Evolutionary conservation across 306 rosid genomes (phyloP).

Genomic region (Pyrus communis): DNA sequence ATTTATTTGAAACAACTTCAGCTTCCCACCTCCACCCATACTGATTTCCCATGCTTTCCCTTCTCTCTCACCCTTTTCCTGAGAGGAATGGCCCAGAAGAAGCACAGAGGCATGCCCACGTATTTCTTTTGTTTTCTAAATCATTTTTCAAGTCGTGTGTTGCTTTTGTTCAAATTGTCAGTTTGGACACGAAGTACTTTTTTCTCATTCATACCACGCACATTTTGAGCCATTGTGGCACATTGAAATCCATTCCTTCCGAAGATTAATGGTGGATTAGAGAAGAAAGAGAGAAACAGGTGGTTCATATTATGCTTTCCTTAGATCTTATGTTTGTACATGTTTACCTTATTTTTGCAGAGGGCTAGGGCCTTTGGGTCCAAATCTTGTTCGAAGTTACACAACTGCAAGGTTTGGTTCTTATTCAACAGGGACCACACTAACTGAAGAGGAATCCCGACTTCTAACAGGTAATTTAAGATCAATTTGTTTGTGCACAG

Average conservation of each 20-base stretch:
- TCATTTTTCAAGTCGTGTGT: neutral
- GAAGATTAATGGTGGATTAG: neutral
- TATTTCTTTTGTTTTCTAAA: neutral
- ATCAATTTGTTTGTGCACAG: constrained; percentile 10
- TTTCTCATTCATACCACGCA: neutral
- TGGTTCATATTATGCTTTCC: neutral
- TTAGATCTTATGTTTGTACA: neutral
- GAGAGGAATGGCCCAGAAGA: neutral
- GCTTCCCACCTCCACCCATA: neutral
- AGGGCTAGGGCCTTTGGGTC: constrained; percentile 99
- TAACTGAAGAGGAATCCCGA: constrained; percentile 61
- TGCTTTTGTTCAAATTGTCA: neutral
- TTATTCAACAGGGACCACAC: constrained; percentile 48
- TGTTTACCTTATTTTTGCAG: constrained; percentile 33
- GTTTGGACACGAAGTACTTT: neutral
- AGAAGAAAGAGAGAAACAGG: neutral
- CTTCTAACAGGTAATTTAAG: constrained; percentile 61
- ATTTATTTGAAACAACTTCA: neutral
- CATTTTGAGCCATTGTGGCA: neutral
- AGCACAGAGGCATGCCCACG: neutral
- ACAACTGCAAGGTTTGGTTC: constrained; percentile 67
- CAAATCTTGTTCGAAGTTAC: constrained; percentile 60
- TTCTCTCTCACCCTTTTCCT: neutral
- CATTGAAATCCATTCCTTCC: neutral
- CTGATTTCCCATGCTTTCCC: neutral